phyloP scores from a whole-genome alignment of 108 stramenopile species.

The Cyclotella cryptica region DNA sequence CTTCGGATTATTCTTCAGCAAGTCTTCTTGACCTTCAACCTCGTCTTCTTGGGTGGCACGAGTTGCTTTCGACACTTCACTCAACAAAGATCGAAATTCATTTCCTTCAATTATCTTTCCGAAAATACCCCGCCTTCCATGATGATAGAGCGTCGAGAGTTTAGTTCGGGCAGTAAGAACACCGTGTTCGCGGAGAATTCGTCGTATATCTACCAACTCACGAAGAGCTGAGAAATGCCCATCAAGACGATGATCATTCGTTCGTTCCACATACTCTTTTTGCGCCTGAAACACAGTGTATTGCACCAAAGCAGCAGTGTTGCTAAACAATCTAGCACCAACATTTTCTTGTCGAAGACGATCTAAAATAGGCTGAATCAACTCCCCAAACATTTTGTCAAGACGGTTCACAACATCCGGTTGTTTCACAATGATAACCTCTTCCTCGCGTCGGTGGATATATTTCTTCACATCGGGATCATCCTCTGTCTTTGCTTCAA shows the following conservation, averaged over 20 bases:
- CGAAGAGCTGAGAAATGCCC: constrained; percentile 56
- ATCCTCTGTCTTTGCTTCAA: constrained; percentile 86
- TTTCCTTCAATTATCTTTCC: constrained; percentile 42
- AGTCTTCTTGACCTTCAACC: constrained; percentile 13
- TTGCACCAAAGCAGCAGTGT: constrained; percentile 55
- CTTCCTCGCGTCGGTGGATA: constrained; percentile 75
- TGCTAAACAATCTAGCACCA: constrained; percentile 30
- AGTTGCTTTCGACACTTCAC: constrained; percentile 54
- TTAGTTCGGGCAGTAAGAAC: constrained; percentile 61
- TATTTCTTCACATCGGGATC: constrained; percentile 85
- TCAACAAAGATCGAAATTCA: constrained; percentile 54
- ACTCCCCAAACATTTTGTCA: constrained; percentile 56
- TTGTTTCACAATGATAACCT: constrained; percentile 69
- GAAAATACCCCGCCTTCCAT: constrained; percentile 26
- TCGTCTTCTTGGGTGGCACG: constrained; percentile 14
- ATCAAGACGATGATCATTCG: constrained; percentile 50
- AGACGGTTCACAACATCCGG: constrained; percentile 49
- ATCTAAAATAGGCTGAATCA: constrained; percentile 62
- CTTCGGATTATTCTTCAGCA: constrained; percentile 77
- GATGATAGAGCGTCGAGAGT: constrained; percentile 39
- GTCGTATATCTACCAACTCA: constrained; percentile 55
- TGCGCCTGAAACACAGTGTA: constrained; percentile 53
- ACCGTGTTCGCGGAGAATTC: constrained; percentile 56
- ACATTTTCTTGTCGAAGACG: constrained; percentile 50
- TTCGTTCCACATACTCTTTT: constrained; percentile 47